These are phyloP conservation scores for Cordyceps cateniannulata DNA, from an alignment of 2,329 filamentous ascomycete species.

Conservation along the genomic window DNA sequence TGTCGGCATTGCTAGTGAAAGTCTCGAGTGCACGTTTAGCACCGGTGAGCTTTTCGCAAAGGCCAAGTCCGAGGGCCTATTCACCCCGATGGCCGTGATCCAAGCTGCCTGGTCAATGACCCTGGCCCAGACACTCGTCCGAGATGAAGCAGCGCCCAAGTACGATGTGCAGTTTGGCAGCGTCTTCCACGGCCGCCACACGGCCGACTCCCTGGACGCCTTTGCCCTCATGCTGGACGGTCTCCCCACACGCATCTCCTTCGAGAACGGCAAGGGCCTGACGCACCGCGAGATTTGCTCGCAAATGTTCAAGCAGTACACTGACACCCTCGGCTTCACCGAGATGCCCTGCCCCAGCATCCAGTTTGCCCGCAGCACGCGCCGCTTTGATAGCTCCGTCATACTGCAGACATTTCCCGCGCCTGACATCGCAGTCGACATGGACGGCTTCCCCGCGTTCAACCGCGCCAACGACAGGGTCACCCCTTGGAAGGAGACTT, in stretches of 20 bases:
- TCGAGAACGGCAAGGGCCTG: background rate
- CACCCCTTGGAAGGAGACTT: conserved; percentile 12
- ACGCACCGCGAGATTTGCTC: conserved; percentile 12
- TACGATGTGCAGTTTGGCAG: conserved; percentile 15
- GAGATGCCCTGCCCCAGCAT: conserved; percentile 15
- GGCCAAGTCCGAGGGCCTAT: conserved; percentile 9
- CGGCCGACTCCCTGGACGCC: conserved; percentile 5
- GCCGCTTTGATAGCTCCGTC: conserved; percentile 11
- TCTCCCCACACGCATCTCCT: conserved; percentile 4
- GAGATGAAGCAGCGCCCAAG: background rate
- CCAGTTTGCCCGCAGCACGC: conserved; percentile 6
- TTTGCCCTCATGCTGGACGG: conserved; percentile 14
- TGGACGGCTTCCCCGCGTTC: conserved; percentile 10
- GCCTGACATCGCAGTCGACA: background rate
- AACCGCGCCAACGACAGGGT: conserved; percentile 9
- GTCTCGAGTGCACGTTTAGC: conserved; percentile 8
- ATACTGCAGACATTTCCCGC: conserved; percentile 11
- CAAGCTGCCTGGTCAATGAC: conserved; percentile 15
- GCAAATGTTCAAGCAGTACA: conserved; percentile 10
- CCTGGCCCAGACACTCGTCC: conserved; percentile 11
- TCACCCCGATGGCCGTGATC: conserved; percentile 8
- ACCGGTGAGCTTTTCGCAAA: conserved; percentile 8
- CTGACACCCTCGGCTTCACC: conserved; percentile 9
- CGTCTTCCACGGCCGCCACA: conserved; percentile 13
- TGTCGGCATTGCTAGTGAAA: conserved; percentile 10